Conservation (phyloP, 805 yeast species). For the Torulaspora quercuum region DNA sequence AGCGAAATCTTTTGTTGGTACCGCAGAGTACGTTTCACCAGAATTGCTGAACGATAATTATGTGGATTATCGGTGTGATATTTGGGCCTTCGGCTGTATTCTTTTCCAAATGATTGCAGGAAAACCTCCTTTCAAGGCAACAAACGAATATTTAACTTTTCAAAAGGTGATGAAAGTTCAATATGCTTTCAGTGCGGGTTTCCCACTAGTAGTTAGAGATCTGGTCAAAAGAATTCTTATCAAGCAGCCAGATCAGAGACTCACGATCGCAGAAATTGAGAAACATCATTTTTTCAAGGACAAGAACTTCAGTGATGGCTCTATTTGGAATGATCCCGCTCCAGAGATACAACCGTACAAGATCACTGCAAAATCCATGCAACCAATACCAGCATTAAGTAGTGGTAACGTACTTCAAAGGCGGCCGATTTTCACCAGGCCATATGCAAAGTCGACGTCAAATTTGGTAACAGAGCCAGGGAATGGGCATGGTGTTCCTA, state of each 20-base stretch:
- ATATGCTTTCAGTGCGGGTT: constrained; percentile 81
- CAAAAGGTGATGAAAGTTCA: constrained; percentile 78
- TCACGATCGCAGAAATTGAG: constrained; percentile 54
- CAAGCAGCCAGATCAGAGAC: constrained; percentile 60
- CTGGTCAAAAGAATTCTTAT: constrained; percentile 65
- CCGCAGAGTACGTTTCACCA: constrained; percentile 82
- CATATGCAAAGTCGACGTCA: constrained; percentile 10
- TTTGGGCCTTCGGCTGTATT: constrained; percentile 99
- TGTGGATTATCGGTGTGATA: constrained; percentile 89
- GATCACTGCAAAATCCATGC: constrained; percentile 73
- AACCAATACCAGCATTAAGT: constrained; percentile 58
- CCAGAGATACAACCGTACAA: constrained; percentile 72
- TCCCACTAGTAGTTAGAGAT: constrained; percentile 70
- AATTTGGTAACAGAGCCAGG: constrained; percentile 1
- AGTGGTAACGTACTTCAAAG: constrained; percentile 6
- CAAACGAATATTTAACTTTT: constrained; percentile 76
- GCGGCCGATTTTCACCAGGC: constrained; percentile 7
- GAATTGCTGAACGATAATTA: constrained; percentile 71
- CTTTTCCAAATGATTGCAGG: constrained; percentile 95
- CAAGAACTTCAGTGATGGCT: constrained; percentile 52
- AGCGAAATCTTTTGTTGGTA: constrained; percentile 81
- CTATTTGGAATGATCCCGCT: constrained; percentile 56
- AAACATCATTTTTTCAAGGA: constrained; percentile 60
- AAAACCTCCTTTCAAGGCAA: constrained; percentile 79
- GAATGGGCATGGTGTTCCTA: constrained; percentile 2